Base-by-base conservation (phyloP, 306 rosid genomes). In the Carpinus viminea region DNA sequence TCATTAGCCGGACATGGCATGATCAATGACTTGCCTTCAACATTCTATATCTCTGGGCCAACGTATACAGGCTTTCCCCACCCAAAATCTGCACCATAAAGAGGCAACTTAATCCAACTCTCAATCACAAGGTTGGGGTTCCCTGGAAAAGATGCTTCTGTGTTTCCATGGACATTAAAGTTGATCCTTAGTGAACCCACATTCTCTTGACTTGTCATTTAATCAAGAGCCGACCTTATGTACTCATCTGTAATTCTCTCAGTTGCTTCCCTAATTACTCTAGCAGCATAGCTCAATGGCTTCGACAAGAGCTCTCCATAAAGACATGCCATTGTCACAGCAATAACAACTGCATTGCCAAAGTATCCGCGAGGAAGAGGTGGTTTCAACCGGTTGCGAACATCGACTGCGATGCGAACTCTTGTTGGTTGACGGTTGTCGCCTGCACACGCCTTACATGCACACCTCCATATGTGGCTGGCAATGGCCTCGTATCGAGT, bases 11-110 rank as follows among this genome's bases (percentile, higher is more conserved):
- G 12, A 26, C 17, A 28, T 26, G 73, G 76, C 72, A 79, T 2
- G 52, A 87, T 12, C 17, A 87, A 87, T 0, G 82, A 83, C 51
- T 84, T 87, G 17, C 90, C 90, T 54, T 84, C 87, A 3, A 87
- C 76, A 56, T 81, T 82, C 85, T 82, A 70, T 8, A 0, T 64
- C 0, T 84, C 90, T 0, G 90, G 86, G 0, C 83, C 87, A 65
- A 76, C 68, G 82, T 79, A 64, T 28, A 76, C 18, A 0, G 87
- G 87, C 11, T 69, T 12, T 5, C 86, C 84, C 76, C 77, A 84
- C 11, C 90, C 88, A 69, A 87, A 84, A 76, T 84, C 74, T 0
- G 81, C 62, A 1, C 73, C 81, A 6, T 53, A 48, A 7, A 7
- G 68, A 0, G 84, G 51, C 43, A 87, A 84, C 65, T 87, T 84